Conservation (phyloP, 352 stramenopile genomes). For the Phytophthora idaei region DNA sequence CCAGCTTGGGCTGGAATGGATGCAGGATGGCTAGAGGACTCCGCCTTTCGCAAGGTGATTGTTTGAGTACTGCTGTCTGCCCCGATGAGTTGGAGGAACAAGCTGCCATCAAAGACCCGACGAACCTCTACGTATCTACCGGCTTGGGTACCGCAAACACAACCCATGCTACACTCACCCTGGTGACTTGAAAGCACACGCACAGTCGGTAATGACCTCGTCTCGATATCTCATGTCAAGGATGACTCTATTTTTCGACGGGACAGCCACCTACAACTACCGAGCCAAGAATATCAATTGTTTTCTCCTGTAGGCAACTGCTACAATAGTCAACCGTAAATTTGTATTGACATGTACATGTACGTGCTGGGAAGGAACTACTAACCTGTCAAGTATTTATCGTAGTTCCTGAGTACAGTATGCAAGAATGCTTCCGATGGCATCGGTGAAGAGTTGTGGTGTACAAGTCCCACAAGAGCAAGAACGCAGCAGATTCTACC, state of each 20-base stretch:
- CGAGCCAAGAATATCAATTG: not conserved
- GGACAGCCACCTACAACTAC: not conserved
- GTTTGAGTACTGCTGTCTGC: constrained; percentile 49
- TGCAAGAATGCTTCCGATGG: too few relatives aligned
- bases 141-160: constrained; percentile 49
- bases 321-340: too few relatives aligned
- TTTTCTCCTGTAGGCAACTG: not conserved
- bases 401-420: too few relatives aligned
- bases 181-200: not conserved
- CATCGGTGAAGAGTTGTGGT: too few relatives aligned
- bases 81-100: constrained; percentile 68
- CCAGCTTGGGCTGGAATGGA: constrained; percentile 27
- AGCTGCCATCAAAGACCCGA: constrained; percentile 59
- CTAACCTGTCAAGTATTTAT: too few relatives aligned
- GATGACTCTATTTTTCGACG: constrained; percentile 24
- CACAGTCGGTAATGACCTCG: too few relatives aligned
- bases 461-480: too few relatives aligned
- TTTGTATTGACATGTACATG: too few relatives aligned
- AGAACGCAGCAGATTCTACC: too few relatives aligned
- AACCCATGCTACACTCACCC: constrained; percentile 47
- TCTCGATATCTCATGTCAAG: constrained; percentile 5
- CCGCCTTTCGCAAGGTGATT: constrained; percentile 56
- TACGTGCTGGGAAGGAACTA: too few relatives aligned
- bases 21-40: constrained; percentile 38
- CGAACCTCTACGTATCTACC: constrained; percentile 44